phyloP scores from a whole-genome alignment of 2,329 filamentous ascomycete genomes.

The Chaetomium globosum region DNA sequence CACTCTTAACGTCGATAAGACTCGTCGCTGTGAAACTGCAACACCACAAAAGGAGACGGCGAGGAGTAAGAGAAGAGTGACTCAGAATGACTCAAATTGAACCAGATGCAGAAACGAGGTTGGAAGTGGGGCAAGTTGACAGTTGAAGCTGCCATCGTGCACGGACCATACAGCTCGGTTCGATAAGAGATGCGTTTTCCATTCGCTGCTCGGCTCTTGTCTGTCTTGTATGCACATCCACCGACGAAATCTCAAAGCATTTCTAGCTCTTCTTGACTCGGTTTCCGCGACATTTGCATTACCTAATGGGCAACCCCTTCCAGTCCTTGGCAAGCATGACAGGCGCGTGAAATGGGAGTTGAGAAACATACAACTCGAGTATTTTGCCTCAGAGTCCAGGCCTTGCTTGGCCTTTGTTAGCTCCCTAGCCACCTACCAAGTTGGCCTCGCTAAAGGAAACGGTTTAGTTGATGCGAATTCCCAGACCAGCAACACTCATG shows the following conservation, averaged over 20 bases:
- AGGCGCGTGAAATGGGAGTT: neutral
- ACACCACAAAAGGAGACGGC: neutral
- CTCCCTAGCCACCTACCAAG: too few species aligned
- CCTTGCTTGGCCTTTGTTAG: neutral
- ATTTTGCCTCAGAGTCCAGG: neutral
- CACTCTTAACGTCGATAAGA: neutral
- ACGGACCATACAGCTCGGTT: neutral
- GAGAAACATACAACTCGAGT: neutral
- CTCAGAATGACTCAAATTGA: slow-evolving; percentile 1
- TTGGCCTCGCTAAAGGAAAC: neutral
- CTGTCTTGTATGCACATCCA: neutral
- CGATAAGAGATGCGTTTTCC: neutral
- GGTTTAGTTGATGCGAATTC: neutral
- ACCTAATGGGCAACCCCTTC: neutral
- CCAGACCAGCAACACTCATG: neutral
- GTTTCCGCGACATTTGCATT: too few species aligned
- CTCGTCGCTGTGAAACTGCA: neutral
- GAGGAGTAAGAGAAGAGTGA: neutral
- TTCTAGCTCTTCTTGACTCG: neutral
- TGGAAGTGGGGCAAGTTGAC: slow-evolving; percentile 3
- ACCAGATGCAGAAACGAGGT: neutral
- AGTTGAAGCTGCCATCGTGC: neutral
- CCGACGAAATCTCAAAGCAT: neutral
- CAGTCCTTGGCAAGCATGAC: neutral
- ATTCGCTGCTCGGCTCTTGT: neutral